Conservation (phyloP, 176 grass and related monocot genomes). For the Aegilops sharonensis region DNA sequence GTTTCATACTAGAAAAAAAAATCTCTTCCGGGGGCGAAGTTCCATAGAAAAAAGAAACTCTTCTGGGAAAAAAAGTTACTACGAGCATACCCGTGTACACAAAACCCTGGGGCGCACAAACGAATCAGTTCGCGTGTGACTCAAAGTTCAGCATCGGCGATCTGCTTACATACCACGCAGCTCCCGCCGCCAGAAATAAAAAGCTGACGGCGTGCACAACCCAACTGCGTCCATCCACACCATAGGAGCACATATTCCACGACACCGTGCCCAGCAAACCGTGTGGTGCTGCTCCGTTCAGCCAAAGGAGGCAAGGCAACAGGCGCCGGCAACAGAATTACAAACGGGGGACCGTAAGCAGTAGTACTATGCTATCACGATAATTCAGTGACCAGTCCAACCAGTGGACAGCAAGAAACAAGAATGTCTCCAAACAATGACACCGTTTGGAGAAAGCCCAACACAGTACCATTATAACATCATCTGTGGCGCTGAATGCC, state of each 20-base stretch:
- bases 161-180: conserved; percentile 43
- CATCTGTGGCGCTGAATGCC: neutral
- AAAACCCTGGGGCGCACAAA: no score
- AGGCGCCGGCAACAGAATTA: neutral
- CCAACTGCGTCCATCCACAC: neutral
- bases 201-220: neutral
- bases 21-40: no score
- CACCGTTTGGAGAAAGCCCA: neutral
- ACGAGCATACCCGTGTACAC: no score
- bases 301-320: neutral
- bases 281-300: conserved; percentile 3
- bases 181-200: neutral
- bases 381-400: neutral
- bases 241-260: neutral
- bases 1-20: no score
- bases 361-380: neutral
- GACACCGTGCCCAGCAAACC: neutral
- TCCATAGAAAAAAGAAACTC: no score
- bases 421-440: neutral
- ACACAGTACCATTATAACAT: neutral
- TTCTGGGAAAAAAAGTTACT: no score
- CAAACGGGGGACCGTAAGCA: neutral
- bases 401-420: neutral
- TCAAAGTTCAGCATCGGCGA: neutral
- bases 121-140: no score